Percentiles rank a stretch among this genome's conserved stretches.
These are phyloP conservation scores for Termitomyces titanicus DNA, from an alignment of 768 basidiomycete species.

Conservation along the genomic window DNA sequence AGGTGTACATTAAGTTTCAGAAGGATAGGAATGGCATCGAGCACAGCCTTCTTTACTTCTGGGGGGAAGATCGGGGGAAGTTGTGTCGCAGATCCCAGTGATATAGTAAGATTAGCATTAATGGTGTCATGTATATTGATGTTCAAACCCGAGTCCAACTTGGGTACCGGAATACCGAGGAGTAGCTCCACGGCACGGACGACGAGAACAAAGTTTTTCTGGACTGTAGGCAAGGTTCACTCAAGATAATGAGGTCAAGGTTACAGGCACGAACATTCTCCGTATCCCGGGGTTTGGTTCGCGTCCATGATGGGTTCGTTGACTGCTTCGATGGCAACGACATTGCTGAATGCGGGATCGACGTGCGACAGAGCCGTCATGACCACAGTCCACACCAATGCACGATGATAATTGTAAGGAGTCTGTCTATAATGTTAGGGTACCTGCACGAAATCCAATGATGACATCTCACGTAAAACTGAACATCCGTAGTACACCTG, in stretches of 20 bases:
- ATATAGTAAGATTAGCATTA: slow-evolving; percentile 21
- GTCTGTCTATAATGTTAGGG: slow-evolving; percentile 41
- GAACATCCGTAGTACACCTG: slow-evolving; percentile 63
- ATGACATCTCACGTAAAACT: slow-evolving; percentile 60
- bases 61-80: slow-evolving; percentile 20
- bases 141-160: neutral
- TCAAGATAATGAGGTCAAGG: neutral
- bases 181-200: slow-evolving; percentile 61
- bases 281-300: slow-evolving; percentile 60
- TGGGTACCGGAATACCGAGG: slow-evolving; percentile 49
- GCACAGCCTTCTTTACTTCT: slow-evolving; percentile 27
- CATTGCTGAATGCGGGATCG: slow-evolving; percentile 60
- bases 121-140: neutral
- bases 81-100: slow-evolving; percentile 15
- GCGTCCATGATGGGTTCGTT: slow-evolving; percentile 82
- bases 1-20: slow-evolving; percentile 25
- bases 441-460: neutral
- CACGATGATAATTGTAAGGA: slow-evolving; percentile 68
- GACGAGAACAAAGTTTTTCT: slow-evolving; percentile 65
- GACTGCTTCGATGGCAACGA: slow-evolving; percentile 70
- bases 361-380: slow-evolving; percentile 73
- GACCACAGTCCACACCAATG: slow-evolving; percentile 77
- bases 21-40: slow-evolving; percentile 35
- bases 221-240: slow-evolving; percentile 40
- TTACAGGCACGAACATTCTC: slow-evolving; percentile 48